Conservation (phyloP, 805 yeast genomes). For the Candida nemodendra region DNA sequence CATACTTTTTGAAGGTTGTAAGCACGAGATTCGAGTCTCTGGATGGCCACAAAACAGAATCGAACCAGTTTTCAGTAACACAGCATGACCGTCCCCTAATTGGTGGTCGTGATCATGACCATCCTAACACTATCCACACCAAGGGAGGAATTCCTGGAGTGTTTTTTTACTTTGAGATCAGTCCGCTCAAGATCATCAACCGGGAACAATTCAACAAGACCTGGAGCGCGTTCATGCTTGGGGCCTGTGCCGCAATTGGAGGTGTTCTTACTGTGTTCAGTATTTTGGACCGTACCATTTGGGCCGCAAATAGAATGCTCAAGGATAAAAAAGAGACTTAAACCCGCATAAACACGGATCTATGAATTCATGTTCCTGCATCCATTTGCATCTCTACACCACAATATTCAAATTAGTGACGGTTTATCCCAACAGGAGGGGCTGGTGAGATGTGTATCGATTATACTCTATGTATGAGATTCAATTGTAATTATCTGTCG, state of each 20-base stretch:
- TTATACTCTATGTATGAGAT: too few relatives aligned
- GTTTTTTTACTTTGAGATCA: slow-evolving; percentile 83
- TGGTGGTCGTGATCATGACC: slow-evolving; percentile 92
- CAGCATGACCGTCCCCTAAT: slow-evolving; percentile 78
- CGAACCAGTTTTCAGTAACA: slow-evolving; percentile 89
- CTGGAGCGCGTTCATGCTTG: slow-evolving; percentile 79
- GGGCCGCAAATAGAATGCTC: slow-evolving; percentile 81
- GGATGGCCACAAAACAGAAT: slow-evolving; percentile 54
- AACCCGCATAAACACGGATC: not conserved
- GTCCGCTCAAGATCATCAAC: slow-evolving; percentile 89
- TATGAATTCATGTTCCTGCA: too few relatives aligned
- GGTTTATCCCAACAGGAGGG: too few relatives aligned
- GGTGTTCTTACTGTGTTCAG: slow-evolving; percentile 94
- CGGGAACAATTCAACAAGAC: slow-evolving; percentile 70
- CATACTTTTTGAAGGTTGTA: slow-evolving; percentile 86
- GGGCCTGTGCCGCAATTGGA: slow-evolving; percentile 85
- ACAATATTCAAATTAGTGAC: too few relatives aligned
- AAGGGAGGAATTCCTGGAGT: slow-evolving; percentile 91
- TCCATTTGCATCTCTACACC: too few relatives aligned
- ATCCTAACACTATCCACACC: slow-evolving; percentile 78
- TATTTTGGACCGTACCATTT: slow-evolving; percentile 79
- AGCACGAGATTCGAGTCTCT: slow-evolving; percentile 81
- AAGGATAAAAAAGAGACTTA: slow-evolving; percentile 59
- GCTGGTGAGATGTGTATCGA: too few relatives aligned
- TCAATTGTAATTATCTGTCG: too few relatives aligned